phyloP scores from a whole-genome alignment of 208 protist genomes.

The Phytomonas sp. region DNA sequence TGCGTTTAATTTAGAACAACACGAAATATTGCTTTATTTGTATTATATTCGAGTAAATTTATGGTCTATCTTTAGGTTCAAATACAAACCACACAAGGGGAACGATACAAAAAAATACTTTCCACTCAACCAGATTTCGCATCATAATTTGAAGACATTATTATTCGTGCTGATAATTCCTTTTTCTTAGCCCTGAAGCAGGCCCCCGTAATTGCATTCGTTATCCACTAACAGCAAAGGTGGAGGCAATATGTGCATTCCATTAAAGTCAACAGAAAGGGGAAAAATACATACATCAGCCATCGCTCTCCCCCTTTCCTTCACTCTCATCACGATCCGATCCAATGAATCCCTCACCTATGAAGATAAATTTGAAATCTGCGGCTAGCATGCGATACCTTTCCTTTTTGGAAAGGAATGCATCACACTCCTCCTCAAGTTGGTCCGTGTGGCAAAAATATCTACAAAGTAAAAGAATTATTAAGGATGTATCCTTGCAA shows the following conservation, averaged over 20 bases:
- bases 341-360: too few relatives aligned
- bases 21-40: background rate
- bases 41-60: background rate
- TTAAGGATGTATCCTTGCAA: too few relatives aligned
- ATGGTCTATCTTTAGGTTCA: background rate
- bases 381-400: too few relatives aligned
- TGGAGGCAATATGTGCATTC: background rate
- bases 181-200: background rate
- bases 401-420: too few relatives aligned
- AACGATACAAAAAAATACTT: background rate
- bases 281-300: too few relatives aligned
- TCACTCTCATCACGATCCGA: too few relatives aligned
- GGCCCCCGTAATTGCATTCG: background rate
- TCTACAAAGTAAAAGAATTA: too few relatives aligned
- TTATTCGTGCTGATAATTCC: background rate
- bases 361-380: too few relatives aligned
- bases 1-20: background rate
- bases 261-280: background rate
- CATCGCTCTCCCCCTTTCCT: too few relatives aligned
- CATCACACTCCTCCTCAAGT: too few relatives aligned
- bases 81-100: background rate
- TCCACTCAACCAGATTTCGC: background rate
- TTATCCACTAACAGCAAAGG: background rate
- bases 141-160: background rate
- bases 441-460: too few relatives aligned